Base-by-base conservation (phyloP, 768 basidiomycete genomes). In the Amanita rubescens region DNA sequence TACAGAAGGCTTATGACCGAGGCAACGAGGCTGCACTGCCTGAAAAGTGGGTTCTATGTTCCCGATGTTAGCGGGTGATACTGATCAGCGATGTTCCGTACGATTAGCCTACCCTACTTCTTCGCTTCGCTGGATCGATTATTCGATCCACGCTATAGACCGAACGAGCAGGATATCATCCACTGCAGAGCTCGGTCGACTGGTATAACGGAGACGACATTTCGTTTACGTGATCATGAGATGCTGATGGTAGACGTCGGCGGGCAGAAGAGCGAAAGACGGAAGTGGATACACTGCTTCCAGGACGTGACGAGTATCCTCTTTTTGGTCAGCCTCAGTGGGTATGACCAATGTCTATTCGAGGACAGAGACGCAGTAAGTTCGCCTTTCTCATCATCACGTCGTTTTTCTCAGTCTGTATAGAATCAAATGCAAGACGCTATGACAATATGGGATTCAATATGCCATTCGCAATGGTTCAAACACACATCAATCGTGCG, bases 371-470 rank as follows among this genome's bases (percentile, higher is more conserved):
- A 93, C 66, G 88, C 90, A 58, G 90, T 92, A 62, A 54, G 89
- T 77, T 45, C 46, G 19, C 24, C 22, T 11, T 44, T 46, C 47
- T 24, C 19, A 9, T n/a, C 15, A 17, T 35, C 20, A 10, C 19
- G 25, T 9, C 10, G 25, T 27, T 22, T 22, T 38, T 30, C 32
- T 55, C 24, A 58, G 38, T 44, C 46, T 11, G 15, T 32, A 14
- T 24, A 94, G 87, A 97, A 97, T 65, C 94, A 95, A 84, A 95
- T 97, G 93, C 90, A 94, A 73, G 94, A 97, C 58, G 91, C 94
- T 1, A 88, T 97, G 84, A 91, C 91, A n/a, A 91, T 97, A 47
- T 97, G 94, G 87, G 94, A 97, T 61, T 93, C 92, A 38, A 94
- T 97, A 78, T 94, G 92, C 70, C 92, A 96, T 67, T 94, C 92